Conservation (phyloP, 768 basidiomycete species). For the Termitomyces sp. region DNA sequence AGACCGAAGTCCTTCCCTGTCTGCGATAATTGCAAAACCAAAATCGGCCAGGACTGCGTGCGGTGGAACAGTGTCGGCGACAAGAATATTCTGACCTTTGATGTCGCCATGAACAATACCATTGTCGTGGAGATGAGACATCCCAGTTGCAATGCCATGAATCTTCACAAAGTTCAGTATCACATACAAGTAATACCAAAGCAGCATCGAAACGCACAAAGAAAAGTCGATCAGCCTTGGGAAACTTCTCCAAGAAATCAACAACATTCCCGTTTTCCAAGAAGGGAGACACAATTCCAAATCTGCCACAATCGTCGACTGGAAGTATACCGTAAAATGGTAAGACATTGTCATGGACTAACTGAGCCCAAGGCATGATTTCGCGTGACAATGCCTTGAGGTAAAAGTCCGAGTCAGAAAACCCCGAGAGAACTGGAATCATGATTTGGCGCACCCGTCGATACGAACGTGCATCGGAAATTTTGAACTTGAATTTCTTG, state of each 20-base stretch:
- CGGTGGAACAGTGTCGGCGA: neutral
- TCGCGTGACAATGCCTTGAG: slow-evolving; percentile 2
- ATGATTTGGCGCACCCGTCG: neutral
- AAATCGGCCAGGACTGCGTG: slow-evolving; percentile 2
- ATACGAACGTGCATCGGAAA: neutral
- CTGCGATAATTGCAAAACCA: neutral
- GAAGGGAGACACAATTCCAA: slow-evolving; percentile 1
- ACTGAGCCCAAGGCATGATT: slow-evolving; percentile 1
- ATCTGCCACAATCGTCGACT: neutral
- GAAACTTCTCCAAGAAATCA: neutral
- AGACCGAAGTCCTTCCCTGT: neutral
- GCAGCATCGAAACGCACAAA: neutral
- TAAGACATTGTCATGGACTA: neutral
- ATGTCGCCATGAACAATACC: slow-evolving; percentile 4
- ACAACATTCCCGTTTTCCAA: slow-evolving; percentile 3
- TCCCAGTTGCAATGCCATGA: neutral
- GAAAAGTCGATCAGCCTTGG: neutral
- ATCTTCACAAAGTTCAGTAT: neutral
- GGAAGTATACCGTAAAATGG: neutral
- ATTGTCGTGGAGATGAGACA: neutral
- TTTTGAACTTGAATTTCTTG: neutral
- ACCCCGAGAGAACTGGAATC: neutral
- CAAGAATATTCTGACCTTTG: slow-evolving; percentile 2
- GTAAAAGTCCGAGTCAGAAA: neutral
- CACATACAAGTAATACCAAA: neutral